These are phyloP conservation scores for Scytalidium sp. DNA, from an alignment of 2,329 filamentous ascomycete species.

Conservation along the genomic window DNA sequence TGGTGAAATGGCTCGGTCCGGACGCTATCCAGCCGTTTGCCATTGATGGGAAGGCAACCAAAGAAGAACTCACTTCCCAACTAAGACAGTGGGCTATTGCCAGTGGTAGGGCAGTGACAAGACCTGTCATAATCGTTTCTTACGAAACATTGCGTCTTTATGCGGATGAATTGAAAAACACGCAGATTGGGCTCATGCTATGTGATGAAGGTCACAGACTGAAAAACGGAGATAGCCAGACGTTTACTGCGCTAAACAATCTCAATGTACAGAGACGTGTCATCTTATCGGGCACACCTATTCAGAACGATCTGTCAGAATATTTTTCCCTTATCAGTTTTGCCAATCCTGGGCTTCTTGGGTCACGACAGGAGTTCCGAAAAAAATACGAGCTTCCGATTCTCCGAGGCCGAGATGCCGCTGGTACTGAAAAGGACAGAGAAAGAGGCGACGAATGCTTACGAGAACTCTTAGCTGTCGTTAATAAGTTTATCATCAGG, in stretches of 20 bases:
- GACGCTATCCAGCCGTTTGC: slow-evolving; percentile 92
- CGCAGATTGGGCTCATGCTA: slow-evolving; percentile 85
- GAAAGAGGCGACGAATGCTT: slow-evolving; percentile 82
- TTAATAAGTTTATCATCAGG: slow-evolving; percentile 98
- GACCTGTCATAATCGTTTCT: slow-evolving; percentile 94
- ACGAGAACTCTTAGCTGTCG: slow-evolving; percentile 73
- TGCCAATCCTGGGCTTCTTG: slow-evolving; percentile 89
- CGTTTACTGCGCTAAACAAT: slow-evolving; percentile 85
- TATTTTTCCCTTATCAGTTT: slow-evolving; percentile 97
- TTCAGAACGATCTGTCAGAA: slow-evolving; percentile 97
- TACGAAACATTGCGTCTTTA: slow-evolving; percentile 95
- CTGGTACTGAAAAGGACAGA: slow-evolving; percentile 78
- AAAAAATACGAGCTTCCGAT: slow-evolving; percentile 95
- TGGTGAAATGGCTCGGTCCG: slow-evolving; percentile 92
- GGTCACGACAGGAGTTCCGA: slow-evolving; percentile 85
- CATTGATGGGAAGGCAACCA: slow-evolving; percentile 93
- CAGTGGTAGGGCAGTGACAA: slow-evolving; percentile 81
- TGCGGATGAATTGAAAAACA: slow-evolving; percentile 83
- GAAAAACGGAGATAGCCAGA: slow-evolving; percentile 96
- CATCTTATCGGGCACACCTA: slow-evolving; percentile 94
- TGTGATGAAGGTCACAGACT: slow-evolving; percentile 96
- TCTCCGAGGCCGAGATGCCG: slow-evolving; percentile 84
- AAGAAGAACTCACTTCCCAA: slow-evolving; percentile 87
- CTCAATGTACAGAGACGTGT: slow-evolving; percentile 89
- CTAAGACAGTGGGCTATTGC: slow-evolving; percentile 94